phyloP scores from a whole-genome alignment of 352 stramenopile species.

The Phytophthora kernoviae region DNA sequence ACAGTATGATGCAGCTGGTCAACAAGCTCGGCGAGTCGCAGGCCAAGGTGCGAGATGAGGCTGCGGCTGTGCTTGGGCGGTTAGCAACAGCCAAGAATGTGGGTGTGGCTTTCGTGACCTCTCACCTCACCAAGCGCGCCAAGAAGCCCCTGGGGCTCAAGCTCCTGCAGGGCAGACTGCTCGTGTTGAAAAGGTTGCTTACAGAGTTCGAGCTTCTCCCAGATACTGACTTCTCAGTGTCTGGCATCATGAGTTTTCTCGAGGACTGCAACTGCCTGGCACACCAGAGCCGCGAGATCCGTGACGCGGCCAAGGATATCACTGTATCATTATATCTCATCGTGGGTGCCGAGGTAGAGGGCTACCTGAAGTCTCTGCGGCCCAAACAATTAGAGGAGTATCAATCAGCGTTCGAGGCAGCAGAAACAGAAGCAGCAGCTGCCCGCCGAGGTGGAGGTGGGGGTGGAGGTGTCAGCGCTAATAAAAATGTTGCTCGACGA shows the following conservation, averaged over 20 bases:
- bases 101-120: conserved; percentile 62
- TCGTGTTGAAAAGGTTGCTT: conserved; percentile 67
- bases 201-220: conserved; percentile 55
- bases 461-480: background rate
- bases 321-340: conserved; percentile 77
- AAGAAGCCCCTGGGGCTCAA: conserved; percentile 83
- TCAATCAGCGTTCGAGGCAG: conserved; percentile 82
- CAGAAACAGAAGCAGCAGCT: conserved; percentile 48
- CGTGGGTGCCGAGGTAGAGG: conserved; percentile 63
- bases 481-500: conserved; percentile 12
- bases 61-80: conserved; percentile 39
- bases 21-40: conserved; percentile 81
- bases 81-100: conserved; percentile 70
- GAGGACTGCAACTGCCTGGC: conserved; percentile 86
- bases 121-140: conserved; percentile 67
- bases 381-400: conserved; percentile 94
- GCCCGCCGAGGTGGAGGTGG: conserved; percentile 1
- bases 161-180: conserved; percentile 64
- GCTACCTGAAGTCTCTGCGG: conserved; percentile 78
- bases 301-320: conserved; percentile 89
- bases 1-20: conserved; percentile 78
- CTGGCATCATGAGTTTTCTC: conserved; percentile 77
- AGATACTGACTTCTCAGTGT: conserved; percentile 56
- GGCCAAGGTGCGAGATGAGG: conserved; percentile 77
- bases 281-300: conserved; percentile 89